Conservation (phyloP, 2,329 filamentous ascomycete species). For the Karstenula rhodostoma region DNA sequence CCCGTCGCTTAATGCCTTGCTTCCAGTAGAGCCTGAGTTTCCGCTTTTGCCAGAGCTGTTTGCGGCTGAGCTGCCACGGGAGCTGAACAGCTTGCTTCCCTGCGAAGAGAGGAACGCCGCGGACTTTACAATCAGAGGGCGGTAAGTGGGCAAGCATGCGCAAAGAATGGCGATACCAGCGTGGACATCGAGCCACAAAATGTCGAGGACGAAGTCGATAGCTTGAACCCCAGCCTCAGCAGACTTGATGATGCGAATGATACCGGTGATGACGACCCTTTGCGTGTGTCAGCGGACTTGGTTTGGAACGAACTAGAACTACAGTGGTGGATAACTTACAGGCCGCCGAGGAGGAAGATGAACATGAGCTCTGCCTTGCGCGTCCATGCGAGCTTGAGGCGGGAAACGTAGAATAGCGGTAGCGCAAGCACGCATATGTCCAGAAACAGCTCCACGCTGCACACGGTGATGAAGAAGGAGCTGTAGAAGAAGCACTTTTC, state of each 20-base stretch:
- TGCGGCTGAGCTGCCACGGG: not conserved
- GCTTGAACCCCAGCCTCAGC: constrained; percentile 3
- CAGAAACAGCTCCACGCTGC: not conserved
- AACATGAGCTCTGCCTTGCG: not conserved
- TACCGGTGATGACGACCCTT: constrained; percentile 7
- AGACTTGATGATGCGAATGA: constrained; percentile 3
- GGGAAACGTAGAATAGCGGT: not conserved
- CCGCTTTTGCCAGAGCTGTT: constrained; percentile 2
- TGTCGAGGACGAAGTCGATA: constrained; percentile 10
- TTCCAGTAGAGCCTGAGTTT: not conserved
- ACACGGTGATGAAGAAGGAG: constrained; percentile 2
- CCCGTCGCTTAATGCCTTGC: not conserved
- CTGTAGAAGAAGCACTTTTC: constrained; percentile 7
- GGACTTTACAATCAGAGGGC: constrained; percentile 2
- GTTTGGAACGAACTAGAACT: not conserved
- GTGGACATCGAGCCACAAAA: constrained; percentile 2
- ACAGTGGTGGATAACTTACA: not conserved
- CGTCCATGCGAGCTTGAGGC: not conserved
- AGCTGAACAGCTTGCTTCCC: constrained; percentile 5
- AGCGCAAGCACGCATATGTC: constrained; percentile 1
- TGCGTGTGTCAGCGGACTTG: not conserved
- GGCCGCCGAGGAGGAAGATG: not conserved
- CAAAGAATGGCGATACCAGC: constrained; percentile 6
- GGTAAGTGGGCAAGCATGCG: constrained; percentile 9
- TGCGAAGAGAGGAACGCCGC: not conserved